Conservation (phyloP, 306 rosid genomes). For the Lathyrus tuberosus region DNA sequence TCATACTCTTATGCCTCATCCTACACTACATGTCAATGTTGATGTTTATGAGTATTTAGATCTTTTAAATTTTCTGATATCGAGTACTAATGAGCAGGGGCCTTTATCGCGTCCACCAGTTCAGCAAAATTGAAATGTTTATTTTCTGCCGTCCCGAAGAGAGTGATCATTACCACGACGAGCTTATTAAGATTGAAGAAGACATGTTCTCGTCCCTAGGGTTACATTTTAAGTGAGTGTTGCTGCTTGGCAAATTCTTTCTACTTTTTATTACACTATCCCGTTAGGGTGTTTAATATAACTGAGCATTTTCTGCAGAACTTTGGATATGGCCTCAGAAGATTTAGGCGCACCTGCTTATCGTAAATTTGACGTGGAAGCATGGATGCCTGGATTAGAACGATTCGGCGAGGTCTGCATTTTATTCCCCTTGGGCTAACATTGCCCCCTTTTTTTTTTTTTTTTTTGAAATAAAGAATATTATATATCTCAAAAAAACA, state of each 20-base stretch:
- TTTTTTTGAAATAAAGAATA: no score
- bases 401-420: slow-evolving; percentile 88
- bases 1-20: slow-evolving; percentile 6
- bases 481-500: no score
- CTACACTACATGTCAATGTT: slow-evolving; percentile 6
- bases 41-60: slow-evolving; percentile 14
- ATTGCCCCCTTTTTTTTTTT: no score
- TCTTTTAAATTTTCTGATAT: slow-evolving; percentile 20
- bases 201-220: slow-evolving; percentile 80
- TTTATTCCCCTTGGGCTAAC: neutral
- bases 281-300: slow-evolving; percentile 15
- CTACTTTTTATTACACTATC: slow-evolving; percentile 30
- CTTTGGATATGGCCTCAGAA: slow-evolving; percentile 89
- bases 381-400: slow-evolving; percentile 97
- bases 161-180: slow-evolving; percentile 80
- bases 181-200: slow-evolving; percentile 88
- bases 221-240: slow-evolving; percentile 75
- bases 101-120: slow-evolving; percentile 97
- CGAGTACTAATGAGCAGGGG: slow-evolving; percentile 65
- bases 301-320: slow-evolving; percentile 56
- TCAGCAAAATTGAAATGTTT: slow-evolving; percentile 97
- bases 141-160: slow-evolving; percentile 83
- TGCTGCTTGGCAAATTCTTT: slow-evolving; percentile 22
- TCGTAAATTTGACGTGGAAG: slow-evolving; percentile 90
- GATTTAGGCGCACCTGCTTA: slow-evolving; percentile 98